Evolutionary conservation across 768 basidiomycete species (phyloP).

Genomic region (Cystofilobasidium ferigula): DNA sequence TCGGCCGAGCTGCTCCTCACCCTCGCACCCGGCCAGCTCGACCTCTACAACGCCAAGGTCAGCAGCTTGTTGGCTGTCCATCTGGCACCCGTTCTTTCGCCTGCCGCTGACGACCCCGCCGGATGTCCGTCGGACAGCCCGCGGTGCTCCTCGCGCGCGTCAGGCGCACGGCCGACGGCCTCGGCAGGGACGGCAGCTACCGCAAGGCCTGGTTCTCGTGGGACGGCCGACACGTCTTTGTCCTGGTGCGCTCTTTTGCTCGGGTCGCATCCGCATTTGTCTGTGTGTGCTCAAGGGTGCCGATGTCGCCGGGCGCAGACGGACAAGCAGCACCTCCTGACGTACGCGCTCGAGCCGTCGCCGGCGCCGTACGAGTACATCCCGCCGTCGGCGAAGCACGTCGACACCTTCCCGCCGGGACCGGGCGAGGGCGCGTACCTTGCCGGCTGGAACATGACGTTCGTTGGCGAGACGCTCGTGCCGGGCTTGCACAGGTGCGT

Average conservation of each 20-base stretch:
- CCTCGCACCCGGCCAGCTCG: background rate
- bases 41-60: constrained; percentile 13
- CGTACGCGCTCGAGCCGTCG: constrained; percentile 53
- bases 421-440: constrained; percentile 13
- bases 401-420: constrained; percentile 46
- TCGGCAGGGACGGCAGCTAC: constrained; percentile 77
- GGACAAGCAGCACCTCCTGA: constrained; percentile 62
- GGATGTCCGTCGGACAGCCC: constrained; percentile 35
- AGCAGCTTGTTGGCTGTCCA: too few species aligned
- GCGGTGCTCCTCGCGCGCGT: constrained; percentile 49
- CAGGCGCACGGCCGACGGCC: constrained; percentile 61
- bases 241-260: constrained; percentile 49
- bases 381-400: constrained; percentile 60
- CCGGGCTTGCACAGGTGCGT: constrained; percentile 34
- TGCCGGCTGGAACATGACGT: constrained; percentile 16
- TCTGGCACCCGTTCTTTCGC: too few species aligned
- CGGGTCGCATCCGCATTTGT: too few species aligned
- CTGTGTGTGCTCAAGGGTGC: too few species aligned
- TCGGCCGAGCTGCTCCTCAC: background rate
- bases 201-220: constrained; percentile 65
- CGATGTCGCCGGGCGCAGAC: too few species aligned
- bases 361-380: constrained; percentile 44
- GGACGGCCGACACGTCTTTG: constrained; percentile 64
- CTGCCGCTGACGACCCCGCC: too few species aligned
- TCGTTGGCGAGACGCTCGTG: constrained; percentile 49